Evolutionary conservation across 345 rosid genomes (phyloP).

Genomic region (Cardamine occulta): DNA sequence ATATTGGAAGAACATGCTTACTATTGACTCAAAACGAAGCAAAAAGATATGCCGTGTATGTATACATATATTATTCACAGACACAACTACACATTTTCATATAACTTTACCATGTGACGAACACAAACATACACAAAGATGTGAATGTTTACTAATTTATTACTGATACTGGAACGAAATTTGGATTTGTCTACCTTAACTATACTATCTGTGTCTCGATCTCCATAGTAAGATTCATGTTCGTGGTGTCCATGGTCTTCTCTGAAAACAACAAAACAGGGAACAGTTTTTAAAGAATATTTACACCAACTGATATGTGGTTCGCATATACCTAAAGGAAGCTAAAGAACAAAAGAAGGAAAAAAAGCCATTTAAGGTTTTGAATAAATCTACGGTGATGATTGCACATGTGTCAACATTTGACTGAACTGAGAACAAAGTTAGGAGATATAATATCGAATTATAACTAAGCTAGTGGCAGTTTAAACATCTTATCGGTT

Average conservation of each 20-base stretch:
- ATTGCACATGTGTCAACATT: constrained; percentile 27
- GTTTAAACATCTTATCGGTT: constrained; percentile 25
- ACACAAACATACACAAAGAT: constrained; percentile 16
- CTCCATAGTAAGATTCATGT: constrained; percentile 99
- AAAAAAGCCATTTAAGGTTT: background rate
- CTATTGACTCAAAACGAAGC: constrained; percentile 21
- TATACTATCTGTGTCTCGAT: constrained; percentile 94
- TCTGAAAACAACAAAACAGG: constrained; percentile 48
- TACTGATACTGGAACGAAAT: constrained; percentile 18
- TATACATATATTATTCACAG: background rate
- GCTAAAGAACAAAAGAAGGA: constrained; percentile 11
- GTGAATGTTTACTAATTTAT: constrained; percentile 9
- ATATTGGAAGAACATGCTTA: constrained; percentile 16
- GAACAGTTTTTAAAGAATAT: constrained; percentile 11
- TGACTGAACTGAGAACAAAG: constrained; percentile 21
- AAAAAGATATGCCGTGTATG: constrained; percentile 13
- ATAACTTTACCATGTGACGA: constrained; percentile 8
- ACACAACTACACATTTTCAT: constrained; percentile 1
- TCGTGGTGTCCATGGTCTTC: constrained; percentile 98
- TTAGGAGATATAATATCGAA: constrained; percentile 16
- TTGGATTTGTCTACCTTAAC: constrained; percentile 64
- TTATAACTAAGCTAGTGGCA: constrained; percentile 7
- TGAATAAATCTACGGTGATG: constrained; percentile 6
- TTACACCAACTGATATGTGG: constrained; percentile 18
- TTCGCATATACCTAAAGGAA: background rate